Base-by-base conservation (phyloP, 192 early-diverging fungal species). In the Linnemannia hyalina region DNA sequence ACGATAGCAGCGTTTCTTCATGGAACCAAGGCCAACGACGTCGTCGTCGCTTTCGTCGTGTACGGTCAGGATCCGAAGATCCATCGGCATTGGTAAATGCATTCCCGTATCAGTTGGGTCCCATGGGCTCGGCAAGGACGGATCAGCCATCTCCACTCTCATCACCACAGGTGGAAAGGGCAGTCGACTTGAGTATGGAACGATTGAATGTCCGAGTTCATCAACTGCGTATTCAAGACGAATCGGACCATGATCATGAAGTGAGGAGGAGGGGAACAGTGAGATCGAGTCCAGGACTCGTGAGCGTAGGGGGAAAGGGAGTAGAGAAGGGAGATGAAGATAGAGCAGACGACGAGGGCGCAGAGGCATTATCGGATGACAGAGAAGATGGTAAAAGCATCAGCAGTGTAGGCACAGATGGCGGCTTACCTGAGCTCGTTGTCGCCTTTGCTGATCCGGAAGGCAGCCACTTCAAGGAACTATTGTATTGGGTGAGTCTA, bases 401-500 rank as follows among this genome's bases (percentile, higher is more conserved):
- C 7, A 69, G 40, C 63, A 26, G 40, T 22, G 22, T 55, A 1
- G 44, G 47, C 35, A 75, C 35, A 32, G 74, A 81, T 69, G 35
- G 26, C 13, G 68, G 8, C 32, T 38, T 80, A 36, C 81, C 81
- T 49, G 75, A 76, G 70, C 36, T 82, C 15, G 38, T 41, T 26
- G 65, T 82, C 5, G 36, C 36, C 1, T 60, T 82, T 22, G 68
- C 20, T 44, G 75, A 82, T n/a, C 81, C 81, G 6, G 69, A 76
- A 40, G 81, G 68, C 13, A 74, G 55, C 23, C 81, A 71, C 44
- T 77, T 82, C 57, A 38, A 77, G 2, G 81, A 82, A 32, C 32
- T 77, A 42, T 41, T 82, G 52, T 73, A 73, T 22, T 82, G 74
- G 74, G 81, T 77, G 73, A 73, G 68, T 65, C 29, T 65, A 65